Percentiles rank a stretch among this genome's conserved stretches.
Conservation (phyloP, 768 basidiomycete genomes). For the Mycena haematopus region DNA sequence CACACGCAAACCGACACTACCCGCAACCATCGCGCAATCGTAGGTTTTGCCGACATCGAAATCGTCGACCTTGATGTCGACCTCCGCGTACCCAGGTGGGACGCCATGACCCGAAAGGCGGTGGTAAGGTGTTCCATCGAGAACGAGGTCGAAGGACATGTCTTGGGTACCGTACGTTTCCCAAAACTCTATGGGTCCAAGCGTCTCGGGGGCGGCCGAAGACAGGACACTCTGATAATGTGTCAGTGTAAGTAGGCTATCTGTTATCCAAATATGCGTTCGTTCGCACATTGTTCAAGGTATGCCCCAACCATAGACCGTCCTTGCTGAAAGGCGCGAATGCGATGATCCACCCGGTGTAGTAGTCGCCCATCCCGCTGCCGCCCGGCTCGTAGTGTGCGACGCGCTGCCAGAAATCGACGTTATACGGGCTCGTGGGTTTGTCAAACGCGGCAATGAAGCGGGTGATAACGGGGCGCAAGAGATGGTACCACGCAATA, state of each 20-base stretch:
- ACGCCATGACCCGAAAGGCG: conserved; percentile 3
- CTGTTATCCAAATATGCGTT: background rate
- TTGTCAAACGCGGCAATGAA: conserved; percentile 20
- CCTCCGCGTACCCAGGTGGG: conserved; percentile 27
- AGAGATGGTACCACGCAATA: conserved; percentile 45
- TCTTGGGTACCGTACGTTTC: background rate
- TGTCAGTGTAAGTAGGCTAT: background rate
- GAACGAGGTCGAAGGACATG: background rate
- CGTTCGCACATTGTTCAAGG: background rate
- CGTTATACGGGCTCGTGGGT: conserved; percentile 11
- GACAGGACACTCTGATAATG: background rate
- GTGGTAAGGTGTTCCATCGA: conserved; percentile 25
- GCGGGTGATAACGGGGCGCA: conserved; percentile 23
- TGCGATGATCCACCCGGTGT: conserved; percentile 31
- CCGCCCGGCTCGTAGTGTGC: conserved; percentile 7
- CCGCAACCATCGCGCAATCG: conserved; percentile 26
- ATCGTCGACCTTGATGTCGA: conserved; percentile 30
- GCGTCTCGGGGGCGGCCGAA: background rate
- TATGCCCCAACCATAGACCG: conserved; percentile 25
- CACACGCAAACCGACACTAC: no score
- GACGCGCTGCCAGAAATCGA: no score
- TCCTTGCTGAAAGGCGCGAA: conserved; percentile 27
- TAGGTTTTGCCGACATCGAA: conserved; percentile 24
- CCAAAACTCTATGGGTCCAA: conserved; percentile 1
- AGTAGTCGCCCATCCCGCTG: conserved; percentile 11